These are phyloP conservation scores for Chrysoporthe puriensis DNA, from an alignment of 2,329 filamentous ascomycete species.

Conservation along the genomic window DNA sequence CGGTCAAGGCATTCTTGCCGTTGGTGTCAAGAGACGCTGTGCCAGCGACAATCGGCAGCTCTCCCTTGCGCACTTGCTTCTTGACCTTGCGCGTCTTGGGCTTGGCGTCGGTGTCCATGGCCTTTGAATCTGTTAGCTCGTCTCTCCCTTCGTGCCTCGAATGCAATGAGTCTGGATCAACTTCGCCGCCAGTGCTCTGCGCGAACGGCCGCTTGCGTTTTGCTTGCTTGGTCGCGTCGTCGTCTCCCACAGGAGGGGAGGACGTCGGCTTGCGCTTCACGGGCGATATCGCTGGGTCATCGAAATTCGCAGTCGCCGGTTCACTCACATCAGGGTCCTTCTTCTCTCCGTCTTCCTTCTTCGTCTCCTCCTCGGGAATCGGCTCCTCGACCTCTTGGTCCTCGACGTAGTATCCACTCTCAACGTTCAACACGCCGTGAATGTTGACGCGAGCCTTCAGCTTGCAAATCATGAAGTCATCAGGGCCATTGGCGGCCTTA, in stretches of 20 bases:
- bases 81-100: slow-evolving; percentile 94
- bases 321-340: slow-evolving; percentile 77
- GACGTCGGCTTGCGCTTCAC: slow-evolving; percentile 23
- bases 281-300: slow-evolving; percentile 8
- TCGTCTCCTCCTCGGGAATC: slow-evolving; percentile 70
- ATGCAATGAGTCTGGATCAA: slow-evolving; percentile 8
- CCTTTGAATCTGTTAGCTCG: slow-evolving; percentile 49
- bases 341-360: slow-evolving; percentile 49
- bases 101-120: slow-evolving; percentile 82
- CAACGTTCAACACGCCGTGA: slow-evolving; percentile 93
- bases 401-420: slow-evolving; percentile 97
- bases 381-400: slow-evolving; percentile 97
- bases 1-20: slow-evolving; percentile 68
- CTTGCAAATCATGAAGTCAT: slow-evolving; percentile 99
- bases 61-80: slow-evolving; percentile 98
- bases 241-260: slow-evolving; percentile 16
- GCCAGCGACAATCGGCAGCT: slow-evolving; percentile 82
- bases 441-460: slow-evolving; percentile 96
- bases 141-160: slow-evolving; percentile 10
- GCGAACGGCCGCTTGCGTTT: slow-evolving; percentile 26
- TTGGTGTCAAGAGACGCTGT: slow-evolving; percentile 77
- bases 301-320: slow-evolving; percentile 7
- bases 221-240: slow-evolving; percentile 9
- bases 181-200: slow-evolving; percentile 6
- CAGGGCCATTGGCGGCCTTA: slow-evolving; percentile 81